Evolutionary conservation across 2,329 filamentous ascomycete species (phyloP).

Genomic region (Penicillium griseofulvum): DNA sequence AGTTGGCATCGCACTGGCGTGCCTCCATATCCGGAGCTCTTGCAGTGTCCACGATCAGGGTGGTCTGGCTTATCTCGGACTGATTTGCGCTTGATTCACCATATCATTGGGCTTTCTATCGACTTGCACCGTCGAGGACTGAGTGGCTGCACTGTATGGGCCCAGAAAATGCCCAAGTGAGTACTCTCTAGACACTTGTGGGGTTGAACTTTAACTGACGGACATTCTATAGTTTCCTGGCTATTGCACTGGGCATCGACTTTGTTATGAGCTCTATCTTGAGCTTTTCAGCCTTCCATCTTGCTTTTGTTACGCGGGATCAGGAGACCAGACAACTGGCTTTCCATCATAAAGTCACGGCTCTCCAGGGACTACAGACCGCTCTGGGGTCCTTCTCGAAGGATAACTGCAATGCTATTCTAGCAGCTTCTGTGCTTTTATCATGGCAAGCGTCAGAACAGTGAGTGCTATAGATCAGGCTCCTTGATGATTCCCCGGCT

Average conservation of each 20-base stretch:
- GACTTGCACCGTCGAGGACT: slow-evolving; percentile 75
- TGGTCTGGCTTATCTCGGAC: slow-evolving; percentile 71
- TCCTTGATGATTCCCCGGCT: slow-evolving; percentile 7
- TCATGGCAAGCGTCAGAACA: slow-evolving; percentile 97
- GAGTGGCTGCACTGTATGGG: slow-evolving; percentile 87
- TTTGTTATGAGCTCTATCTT: slow-evolving; percentile 95
- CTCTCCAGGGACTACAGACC: slow-evolving; percentile 82
- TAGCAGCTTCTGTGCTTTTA: slow-evolving; percentile 85
- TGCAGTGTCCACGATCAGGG: slow-evolving; percentile 70
- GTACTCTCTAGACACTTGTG: slow-evolving; percentile 38
- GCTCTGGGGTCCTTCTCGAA: slow-evolving; percentile 81
- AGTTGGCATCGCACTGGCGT: slow-evolving; percentile 80
- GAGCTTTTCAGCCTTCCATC: slow-evolving; percentile 90
- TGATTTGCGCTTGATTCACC: slow-evolving; percentile 85
- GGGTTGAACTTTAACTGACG: slow-evolving; percentile 20
- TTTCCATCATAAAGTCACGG: slow-evolving; percentile 81
- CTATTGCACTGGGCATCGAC: slow-evolving; percentile 73
- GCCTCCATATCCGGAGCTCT: slow-evolving; percentile 80
- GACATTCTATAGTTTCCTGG: slow-evolving; percentile 63
- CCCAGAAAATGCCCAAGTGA: slow-evolving; percentile 86
- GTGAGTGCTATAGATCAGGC: slow-evolving; percentile 55
- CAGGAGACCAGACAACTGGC: slow-evolving; percentile 82
- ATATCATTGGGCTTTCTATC: slow-evolving; percentile 80
- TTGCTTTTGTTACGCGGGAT: slow-evolving; percentile 85
- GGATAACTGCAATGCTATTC: slow-evolving; percentile 83